Evolutionary conservation across 345 rosid genomes (phyloP).

Genomic region (Dipteronia sinensis): DNA sequence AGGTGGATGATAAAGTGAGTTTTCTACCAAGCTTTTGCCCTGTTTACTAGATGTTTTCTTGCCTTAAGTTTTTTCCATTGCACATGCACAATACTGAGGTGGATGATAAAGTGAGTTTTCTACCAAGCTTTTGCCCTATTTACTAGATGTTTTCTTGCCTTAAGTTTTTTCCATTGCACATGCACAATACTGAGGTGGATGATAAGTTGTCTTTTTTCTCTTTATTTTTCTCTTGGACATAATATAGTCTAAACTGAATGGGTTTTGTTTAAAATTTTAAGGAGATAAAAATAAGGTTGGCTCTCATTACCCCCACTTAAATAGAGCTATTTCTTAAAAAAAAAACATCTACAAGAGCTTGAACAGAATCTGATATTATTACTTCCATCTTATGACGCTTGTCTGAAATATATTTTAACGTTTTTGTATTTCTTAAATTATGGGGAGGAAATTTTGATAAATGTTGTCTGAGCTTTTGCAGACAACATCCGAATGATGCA

Average conservation of each 20-base stretch:
- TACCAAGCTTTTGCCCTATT: neutral
- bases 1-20: slow-evolving; percentile 95
- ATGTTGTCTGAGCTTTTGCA: neutral
- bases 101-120: slow-evolving; percentile 56
- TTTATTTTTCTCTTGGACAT: neutral
- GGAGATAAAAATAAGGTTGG: too few species aligned
- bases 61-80: neutral
- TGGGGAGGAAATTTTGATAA: neutral
- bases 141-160: neutral
- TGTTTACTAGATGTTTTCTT: neutral
- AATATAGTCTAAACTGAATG: neutral
- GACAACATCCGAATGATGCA: neutral
- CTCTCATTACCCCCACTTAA: too few species aligned
- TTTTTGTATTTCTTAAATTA: neutral
- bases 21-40: neutral
- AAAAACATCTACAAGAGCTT: neutral
- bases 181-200: neutral
- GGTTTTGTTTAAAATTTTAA: neutral
- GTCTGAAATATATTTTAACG: neutral
- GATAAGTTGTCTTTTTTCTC: slow-evolving; percentile 31
- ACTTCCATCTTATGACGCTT: neutral
- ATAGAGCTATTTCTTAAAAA: neutral
- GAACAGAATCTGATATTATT: neutral
- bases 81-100: neutral
- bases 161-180: neutral